Percentiles rank a stretch among this genome's conserved stretches.
Conservation (phyloP, 1,284 basidiomycete genomes). For the Pseudozyma thailandica region DNA sequence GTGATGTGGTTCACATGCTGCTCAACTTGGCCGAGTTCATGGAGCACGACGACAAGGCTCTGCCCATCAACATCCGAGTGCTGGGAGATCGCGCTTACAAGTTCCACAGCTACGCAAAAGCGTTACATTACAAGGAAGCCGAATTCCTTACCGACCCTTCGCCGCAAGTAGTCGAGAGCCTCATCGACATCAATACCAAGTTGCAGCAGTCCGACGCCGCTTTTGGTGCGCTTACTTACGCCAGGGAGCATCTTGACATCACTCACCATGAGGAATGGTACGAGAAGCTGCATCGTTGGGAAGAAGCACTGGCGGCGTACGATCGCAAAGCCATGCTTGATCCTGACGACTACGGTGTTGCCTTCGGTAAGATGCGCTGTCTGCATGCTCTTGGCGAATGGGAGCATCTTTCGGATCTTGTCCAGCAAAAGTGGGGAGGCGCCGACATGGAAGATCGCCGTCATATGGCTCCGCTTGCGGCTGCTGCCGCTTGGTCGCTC, state of each 20-base stretch:
- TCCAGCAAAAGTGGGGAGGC: conserved; percentile 88
- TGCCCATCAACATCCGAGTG: conserved; percentile 92
- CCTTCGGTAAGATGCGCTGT: conserved; percentile 92
- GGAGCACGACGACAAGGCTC: conserved; percentile 97
- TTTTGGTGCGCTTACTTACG: conserved; percentile 65
- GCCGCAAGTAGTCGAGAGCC: conserved; percentile 83
- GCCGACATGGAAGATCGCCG: conserved; percentile 85
- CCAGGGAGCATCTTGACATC: conserved; percentile 73
- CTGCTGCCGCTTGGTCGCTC: conserved; percentile 95
- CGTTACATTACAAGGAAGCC: conserved; percentile 97
- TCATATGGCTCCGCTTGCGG: conserved; percentile 94
- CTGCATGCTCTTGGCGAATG: conserved; percentile 97
- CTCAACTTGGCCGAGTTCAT: conserved; percentile 99
- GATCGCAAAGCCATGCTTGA: conserved; percentile 80
- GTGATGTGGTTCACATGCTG: conserved; percentile 91
- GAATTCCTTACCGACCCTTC: conserved; percentile 94
- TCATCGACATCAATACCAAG: conserved; percentile 97
- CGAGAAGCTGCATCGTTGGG: conserved; percentile 95
- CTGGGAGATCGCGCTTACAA: conserved; percentile 91
- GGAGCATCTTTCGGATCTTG: conserved; percentile 87
- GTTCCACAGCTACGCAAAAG: conserved; percentile 96
- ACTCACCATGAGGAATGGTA: conserved; percentile 96
- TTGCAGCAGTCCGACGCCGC: conserved; percentile 78
- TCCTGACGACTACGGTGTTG: conserved; percentile 72
- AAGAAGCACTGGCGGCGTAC: conserved; percentile 89